phyloP scores from a whole-genome alignment of 805 yeast species.

The Suhomyces kilbournensis region DNA sequence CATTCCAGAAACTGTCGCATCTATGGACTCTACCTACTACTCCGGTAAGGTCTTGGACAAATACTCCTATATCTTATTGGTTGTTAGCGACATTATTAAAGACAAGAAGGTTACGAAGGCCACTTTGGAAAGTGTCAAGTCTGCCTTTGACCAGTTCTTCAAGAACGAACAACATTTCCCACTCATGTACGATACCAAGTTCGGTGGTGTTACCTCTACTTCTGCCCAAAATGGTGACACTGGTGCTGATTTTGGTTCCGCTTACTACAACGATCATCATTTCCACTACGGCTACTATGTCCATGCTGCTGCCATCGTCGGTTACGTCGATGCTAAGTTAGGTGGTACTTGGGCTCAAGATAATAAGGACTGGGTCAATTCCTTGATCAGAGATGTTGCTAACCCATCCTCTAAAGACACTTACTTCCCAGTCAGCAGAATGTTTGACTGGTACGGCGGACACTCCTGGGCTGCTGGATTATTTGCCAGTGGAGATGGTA shows the following conservation, averaged over 20 bases:
- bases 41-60: constrained; percentile 56
- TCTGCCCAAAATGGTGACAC: constrained; percentile 45
- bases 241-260: constrained; percentile 63
- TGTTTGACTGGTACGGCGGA: constrained; percentile 25
- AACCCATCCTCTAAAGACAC: constrained; percentile 18
- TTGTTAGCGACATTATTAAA: constrained; percentile 46
- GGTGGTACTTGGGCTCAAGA: constrained; percentile 53
- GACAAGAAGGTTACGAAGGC: constrained; percentile 38
- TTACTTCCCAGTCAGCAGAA: constrained; percentile 21
- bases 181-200: constrained; percentile 53
- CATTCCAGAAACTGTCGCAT: constrained; percentile 38
- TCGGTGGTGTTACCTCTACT: constrained; percentile 55
- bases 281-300: constrained; percentile 84
- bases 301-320: constrained; percentile 79
- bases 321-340: constrained; percentile 53
- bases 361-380: constrained; percentile 21
- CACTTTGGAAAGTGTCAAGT: constrained; percentile 35
- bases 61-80: constrained; percentile 54
- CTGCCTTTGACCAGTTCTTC: constrained; percentile 42
- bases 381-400: constrained; percentile 24
- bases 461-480: constrained; percentile 28
- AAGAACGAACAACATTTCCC: constrained; percentile 47
- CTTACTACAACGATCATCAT: constrained; percentile 82
- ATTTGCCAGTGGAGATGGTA: constrained; percentile 18
- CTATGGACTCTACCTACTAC: constrained; percentile 44